Evolutionary conservation across 2,329 filamentous ascomycete genomes (phyloP).

Genomic region (Scedosporium boydii): DNA sequence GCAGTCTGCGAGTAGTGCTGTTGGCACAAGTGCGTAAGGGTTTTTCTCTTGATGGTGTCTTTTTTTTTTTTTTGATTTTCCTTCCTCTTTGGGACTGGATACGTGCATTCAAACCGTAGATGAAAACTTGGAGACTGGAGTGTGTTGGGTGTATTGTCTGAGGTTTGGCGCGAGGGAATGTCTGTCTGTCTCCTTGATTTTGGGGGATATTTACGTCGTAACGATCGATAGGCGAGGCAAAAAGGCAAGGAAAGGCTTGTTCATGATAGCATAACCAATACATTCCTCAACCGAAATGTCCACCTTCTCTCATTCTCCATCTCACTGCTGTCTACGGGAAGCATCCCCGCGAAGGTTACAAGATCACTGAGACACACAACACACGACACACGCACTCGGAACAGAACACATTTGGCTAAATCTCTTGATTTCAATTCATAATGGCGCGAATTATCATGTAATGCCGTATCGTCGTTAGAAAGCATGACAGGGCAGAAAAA

Average conservation of each 20-base stretch:
- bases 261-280: not conserved
- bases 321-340: too few relatives aligned
- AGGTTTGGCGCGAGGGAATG: too few relatives aligned
- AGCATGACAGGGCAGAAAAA: not conserved
- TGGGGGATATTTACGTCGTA: not conserved
- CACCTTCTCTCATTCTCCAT: not conserved
- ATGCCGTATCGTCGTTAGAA: not conserved
- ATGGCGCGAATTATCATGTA: not conserved
- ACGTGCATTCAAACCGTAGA: too few relatives aligned
- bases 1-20: slow-evolving; percentile 11
- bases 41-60: not conserved
- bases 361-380: not conserved
- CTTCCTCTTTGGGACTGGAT: too few relatives aligned
- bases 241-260: not conserved
- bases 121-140: too few relatives aligned
- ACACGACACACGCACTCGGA: not conserved
- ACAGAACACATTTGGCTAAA: not conserved
- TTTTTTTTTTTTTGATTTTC: too few relatives aligned
- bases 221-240: not conserved
- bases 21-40: not conserved
- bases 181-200: not conserved
- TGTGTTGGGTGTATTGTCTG: too few relatives aligned
- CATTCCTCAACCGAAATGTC: not conserved
- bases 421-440: not conserved
- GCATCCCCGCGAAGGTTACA: not conserved